phyloP scores from a whole-genome alignment of 2,329 filamentous ascomycete species.

The Celoporthe dispersa region DNA sequence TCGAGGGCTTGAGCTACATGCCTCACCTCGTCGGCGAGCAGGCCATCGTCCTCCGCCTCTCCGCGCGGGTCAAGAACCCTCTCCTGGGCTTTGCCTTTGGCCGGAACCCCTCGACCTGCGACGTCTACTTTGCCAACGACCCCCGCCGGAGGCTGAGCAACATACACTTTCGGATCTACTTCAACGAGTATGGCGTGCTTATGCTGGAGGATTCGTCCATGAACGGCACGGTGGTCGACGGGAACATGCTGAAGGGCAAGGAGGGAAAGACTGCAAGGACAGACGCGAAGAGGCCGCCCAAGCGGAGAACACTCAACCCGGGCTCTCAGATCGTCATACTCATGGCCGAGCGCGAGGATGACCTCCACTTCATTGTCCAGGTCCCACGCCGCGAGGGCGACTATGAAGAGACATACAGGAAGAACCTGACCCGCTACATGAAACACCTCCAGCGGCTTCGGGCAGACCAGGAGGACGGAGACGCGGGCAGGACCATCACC shows the following conservation, averaged over 20 bases:
- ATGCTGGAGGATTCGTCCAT: constrained; percentile 95
- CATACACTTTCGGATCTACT: constrained; percentile 91
- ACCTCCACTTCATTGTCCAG: constrained; percentile 83
- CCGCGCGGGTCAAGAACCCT: constrained; percentile 71
- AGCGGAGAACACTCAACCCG: constrained; percentile 66
- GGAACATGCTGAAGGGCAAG: constrained; percentile 60
- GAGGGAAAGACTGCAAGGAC: constrained; percentile 43
- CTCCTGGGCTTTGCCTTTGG: constrained; percentile 83
- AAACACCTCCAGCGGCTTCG: constrained; percentile 39
- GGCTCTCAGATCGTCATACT: constrained; percentile 76
- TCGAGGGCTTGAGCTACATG: constrained; percentile 54
- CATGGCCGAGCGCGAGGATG: constrained; percentile 53
- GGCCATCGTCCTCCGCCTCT: constrained; percentile 82
- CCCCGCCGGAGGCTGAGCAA: constrained; percentile 81
- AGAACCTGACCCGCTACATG: constrained; percentile 73
- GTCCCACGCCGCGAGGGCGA: constrained; percentile 76
- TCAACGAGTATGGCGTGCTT: constrained; percentile 82
- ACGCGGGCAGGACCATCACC: constrained; percentile 49
- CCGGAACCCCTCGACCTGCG: constrained; percentile 72
- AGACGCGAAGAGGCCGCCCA: constrained; percentile 11
- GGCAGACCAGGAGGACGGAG: constrained; percentile 32
- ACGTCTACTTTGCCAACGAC: constrained; percentile 71
- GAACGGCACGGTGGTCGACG: constrained; percentile 92
- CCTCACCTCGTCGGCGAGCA: constrained; percentile 57
- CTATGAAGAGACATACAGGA: constrained; percentile 66